These are phyloP conservation scores for Plenodomus tracheiphilus DNA, from an alignment of 2,329 filamentous ascomycete genomes.

Conservation along the genomic window DNA sequence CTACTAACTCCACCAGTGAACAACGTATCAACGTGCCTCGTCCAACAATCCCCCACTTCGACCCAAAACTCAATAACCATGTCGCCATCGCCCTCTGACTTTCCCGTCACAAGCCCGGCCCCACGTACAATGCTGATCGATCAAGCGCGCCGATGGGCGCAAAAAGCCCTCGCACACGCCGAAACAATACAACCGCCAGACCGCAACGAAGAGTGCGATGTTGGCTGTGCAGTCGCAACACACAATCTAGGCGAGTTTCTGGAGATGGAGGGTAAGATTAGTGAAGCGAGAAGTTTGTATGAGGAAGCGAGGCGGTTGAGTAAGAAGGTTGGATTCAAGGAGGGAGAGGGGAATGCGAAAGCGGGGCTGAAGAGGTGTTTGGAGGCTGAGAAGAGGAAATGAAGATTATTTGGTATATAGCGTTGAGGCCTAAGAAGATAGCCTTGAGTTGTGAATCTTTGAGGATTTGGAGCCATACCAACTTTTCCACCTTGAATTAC, in stretches of 20 bases:
- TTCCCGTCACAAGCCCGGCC: slow-evolving; percentile 44
- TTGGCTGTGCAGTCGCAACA: slow-evolving; percentile 80
- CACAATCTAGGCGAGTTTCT: slow-evolving; percentile 86
- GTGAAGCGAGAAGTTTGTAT: slow-evolving; percentile 69
- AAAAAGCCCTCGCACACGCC: slow-evolving; percentile 72
- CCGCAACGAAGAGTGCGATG: slow-evolving; percentile 77
- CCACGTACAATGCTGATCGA: slow-evolving; percentile 66
- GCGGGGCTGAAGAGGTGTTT: slow-evolving; percentile 45
- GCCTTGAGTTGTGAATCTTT: too few relatives aligned
- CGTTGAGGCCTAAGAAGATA: too few relatives aligned
- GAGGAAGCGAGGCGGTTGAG: slow-evolving; percentile 66
- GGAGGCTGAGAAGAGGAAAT: slow-evolving; percentile 20
- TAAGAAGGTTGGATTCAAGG: slow-evolving; percentile 52
- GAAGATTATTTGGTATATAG: neutral
- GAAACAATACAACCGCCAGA: slow-evolving; percentile 66
- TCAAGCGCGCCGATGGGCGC: slow-evolving; percentile 76
- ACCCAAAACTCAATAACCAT: slow-evolving; percentile 29
- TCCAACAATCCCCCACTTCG: slow-evolving; percentile 60
- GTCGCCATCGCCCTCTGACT: slow-evolving; percentile 40
- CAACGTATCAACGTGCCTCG: slow-evolving; percentile 74
- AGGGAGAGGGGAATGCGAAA: slow-evolving; percentile 49
- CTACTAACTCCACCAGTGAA: slow-evolving; percentile 61
- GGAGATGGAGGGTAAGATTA: slow-evolving; percentile 68
- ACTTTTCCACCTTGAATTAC: too few relatives aligned
- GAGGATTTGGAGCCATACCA: too few relatives aligned